Percentiles rank a stretch among this genome's conserved stretches.
Conservation (phyloP, 1,284 basidiomycete genomes). For the Uromyces viciae-fabae region DNA sequence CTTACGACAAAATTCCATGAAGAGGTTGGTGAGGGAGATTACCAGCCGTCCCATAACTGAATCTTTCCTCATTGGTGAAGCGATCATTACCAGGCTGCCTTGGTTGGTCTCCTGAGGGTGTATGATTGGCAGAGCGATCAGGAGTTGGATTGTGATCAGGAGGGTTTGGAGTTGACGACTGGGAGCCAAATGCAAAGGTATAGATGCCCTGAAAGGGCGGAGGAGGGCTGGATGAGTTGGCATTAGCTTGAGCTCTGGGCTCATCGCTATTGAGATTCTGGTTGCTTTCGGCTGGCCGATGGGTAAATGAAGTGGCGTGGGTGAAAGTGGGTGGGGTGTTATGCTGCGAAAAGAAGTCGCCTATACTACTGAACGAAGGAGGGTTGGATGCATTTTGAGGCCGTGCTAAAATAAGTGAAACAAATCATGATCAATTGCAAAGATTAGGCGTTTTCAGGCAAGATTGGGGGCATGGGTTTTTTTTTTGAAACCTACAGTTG, state of each 20-base stretch:
- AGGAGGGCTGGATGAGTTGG: background rate
- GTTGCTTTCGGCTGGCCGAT: background rate
- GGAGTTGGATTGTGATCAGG: background rate
- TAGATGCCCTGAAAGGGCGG: conserved; percentile 1
- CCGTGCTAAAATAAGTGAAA: background rate
- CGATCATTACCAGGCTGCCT: background rate
- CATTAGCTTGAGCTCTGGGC: background rate
- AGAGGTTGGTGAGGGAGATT: background rate
- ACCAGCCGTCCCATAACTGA: background rate
- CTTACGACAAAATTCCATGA: conserved; percentile 12
- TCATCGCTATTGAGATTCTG: background rate
- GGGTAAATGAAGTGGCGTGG: background rate
- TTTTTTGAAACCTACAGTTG: background rate
- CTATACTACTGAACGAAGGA: background rate
- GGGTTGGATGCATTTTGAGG: background rate
- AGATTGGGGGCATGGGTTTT: background rate
- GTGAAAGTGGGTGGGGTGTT: background rate
- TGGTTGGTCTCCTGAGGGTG: background rate
- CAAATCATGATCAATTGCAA: background rate
- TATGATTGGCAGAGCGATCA: background rate
- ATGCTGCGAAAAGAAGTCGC: conserved; percentile 17
- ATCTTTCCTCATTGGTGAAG: background rate
- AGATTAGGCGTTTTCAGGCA: background rate
- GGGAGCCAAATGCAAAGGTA: conserved; percentile 23
- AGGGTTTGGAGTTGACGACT: background rate